Evolutionary conservation across 352 stramenopile species (phyloP).

Genomic region (Thraustotheca clavata): DNA sequence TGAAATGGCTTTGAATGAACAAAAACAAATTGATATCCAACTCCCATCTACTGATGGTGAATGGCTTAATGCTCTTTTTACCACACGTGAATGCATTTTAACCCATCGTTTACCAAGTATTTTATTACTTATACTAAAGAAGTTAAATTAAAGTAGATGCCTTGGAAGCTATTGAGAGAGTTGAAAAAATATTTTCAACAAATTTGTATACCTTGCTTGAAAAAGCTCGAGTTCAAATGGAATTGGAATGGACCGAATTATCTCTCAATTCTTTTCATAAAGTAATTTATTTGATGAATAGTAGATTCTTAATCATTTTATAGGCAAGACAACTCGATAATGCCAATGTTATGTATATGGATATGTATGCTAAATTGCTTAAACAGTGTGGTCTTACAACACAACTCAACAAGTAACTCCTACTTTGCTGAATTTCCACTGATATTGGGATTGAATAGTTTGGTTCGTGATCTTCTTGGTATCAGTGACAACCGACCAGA

Average conservation of each 20-base stretch:
- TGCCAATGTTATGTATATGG: conserved; percentile 51
- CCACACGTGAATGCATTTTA: conserved; percentile 45
- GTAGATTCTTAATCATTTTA: conserved; percentile 31
- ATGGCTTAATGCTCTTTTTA: conserved; percentile 48
- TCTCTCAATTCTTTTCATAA: not conserved
- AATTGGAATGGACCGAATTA: conserved; percentile 32
- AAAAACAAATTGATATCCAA: not conserved
- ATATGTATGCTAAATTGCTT: conserved; percentile 54
- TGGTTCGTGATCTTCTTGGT: conserved; percentile 63
- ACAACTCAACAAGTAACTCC: conserved; percentile 36
- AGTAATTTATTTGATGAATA: not conserved
- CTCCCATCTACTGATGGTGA: conserved; percentile 26
- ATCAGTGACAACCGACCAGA: conserved; percentile 44
- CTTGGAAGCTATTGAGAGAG: conserved; percentile 30
- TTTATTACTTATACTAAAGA: not conserved
- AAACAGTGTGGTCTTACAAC: conserved; percentile 35
- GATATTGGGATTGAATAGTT: not conserved
- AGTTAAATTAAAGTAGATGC: conserved; percentile 24
- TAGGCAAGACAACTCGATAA: conserved; percentile 55
- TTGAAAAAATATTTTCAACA: conserved; percentile 44
- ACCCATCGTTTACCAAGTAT: conserved; percentile 29
- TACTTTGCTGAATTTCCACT: not conserved
- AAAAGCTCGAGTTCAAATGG: conserved; percentile 48
- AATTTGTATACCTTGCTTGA: conserved; percentile 56
- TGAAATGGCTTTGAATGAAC: conserved; percentile 37